Conservation (phyloP, 2,329 filamentous ascomycete species). For the Alternaria ethzedia region DNA sequence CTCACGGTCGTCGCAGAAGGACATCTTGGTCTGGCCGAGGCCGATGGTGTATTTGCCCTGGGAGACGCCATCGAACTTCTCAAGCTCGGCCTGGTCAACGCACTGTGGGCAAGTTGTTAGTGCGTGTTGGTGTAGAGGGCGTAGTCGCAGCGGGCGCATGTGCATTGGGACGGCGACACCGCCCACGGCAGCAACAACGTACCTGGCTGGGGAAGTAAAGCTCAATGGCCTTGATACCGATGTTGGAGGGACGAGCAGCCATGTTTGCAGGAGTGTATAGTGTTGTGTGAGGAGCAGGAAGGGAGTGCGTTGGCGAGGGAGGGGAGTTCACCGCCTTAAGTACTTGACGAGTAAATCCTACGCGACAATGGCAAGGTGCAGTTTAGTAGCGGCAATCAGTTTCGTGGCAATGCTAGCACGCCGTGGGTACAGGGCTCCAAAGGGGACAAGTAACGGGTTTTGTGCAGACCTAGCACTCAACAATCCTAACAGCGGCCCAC, state of each 20-base stretch:
- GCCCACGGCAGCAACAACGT: conserved; percentile 24
- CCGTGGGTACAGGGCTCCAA: conserved; percentile 18
- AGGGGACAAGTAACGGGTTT: conserved; percentile 32
- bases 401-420: conserved; percentile 40
- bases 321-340: conserved; percentile 44
- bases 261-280: conserved; percentile 40
- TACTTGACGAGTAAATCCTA: conserved; percentile 26
- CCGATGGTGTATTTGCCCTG: conserved; percentile 62
- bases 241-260: conserved; percentile 56
- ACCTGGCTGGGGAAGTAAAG: conserved; percentile 62
- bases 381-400: conserved; percentile 43
- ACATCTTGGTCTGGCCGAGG: conserved; percentile 62
- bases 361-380: conserved; percentile 45
- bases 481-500: conserved; percentile 32
- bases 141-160: not conserved
- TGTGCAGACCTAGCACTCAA: conserved; percentile 34
- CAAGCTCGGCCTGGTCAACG: conserved; percentile 60
- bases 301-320: conserved; percentile 24
- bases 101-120: conserved; percentile 49
- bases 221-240: conserved; percentile 63
- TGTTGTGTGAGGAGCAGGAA: conserved; percentile 20
- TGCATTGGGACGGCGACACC: not conserved
- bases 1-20: conserved; percentile 62
- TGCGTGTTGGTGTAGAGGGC: conserved; percentile 11
- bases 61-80: conserved; percentile 62